Evolutionary conservation across 306 rosid genomes (phyloP).

Genomic region (Medicago truncatula): DNA sequence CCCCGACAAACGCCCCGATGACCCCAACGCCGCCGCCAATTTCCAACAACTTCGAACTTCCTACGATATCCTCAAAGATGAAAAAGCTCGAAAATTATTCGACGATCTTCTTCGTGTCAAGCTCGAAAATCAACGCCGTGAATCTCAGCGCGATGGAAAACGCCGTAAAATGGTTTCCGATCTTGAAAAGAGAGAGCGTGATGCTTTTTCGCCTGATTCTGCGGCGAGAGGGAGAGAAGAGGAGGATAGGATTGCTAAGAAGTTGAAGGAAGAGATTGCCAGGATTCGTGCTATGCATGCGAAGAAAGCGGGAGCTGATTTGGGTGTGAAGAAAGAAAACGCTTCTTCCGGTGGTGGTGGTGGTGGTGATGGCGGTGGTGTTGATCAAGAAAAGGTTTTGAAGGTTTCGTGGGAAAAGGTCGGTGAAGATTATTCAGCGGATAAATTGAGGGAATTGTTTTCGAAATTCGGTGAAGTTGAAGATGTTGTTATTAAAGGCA

Average conservation of each 20-base stretch:
- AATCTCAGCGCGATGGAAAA: constrained; percentile 72
- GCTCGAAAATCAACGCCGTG: constrained; percentile 70
- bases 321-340: constrained; percentile 29
- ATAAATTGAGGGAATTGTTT: constrained; percentile 71
- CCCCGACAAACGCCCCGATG: constrained; percentile 90
- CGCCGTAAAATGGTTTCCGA: constrained; percentile 86
- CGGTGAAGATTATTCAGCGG: constrained; percentile 82
- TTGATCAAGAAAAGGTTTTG: constrained; percentile 75
- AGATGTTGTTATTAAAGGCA: constrained; percentile 81
- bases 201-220: constrained; percentile 62
- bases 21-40: constrained; percentile 72
- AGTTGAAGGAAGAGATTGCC: constrained; percentile 78
- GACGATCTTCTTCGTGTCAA: constrained; percentile 77
- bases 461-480: constrained; percentile 81
- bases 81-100: constrained; percentile 76
- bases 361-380: constrained; percentile 50
- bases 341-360: constrained; percentile 26
- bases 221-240: constrained; percentile 61
- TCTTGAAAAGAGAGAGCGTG: constrained; percentile 80
- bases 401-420: constrained; percentile 90
- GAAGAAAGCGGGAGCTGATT: constrained; percentile 48
- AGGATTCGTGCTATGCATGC: constrained; percentile 76
- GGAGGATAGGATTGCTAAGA: constrained; percentile 73
- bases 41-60: constrained; percentile 75
- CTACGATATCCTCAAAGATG: constrained; percentile 83